A percentile compares a stretch with the other conserved stretches of the same genome.
Conservation (phyloP, 2,329 filamentous ascomycete species). For the Ascochyta pisi region DNA sequence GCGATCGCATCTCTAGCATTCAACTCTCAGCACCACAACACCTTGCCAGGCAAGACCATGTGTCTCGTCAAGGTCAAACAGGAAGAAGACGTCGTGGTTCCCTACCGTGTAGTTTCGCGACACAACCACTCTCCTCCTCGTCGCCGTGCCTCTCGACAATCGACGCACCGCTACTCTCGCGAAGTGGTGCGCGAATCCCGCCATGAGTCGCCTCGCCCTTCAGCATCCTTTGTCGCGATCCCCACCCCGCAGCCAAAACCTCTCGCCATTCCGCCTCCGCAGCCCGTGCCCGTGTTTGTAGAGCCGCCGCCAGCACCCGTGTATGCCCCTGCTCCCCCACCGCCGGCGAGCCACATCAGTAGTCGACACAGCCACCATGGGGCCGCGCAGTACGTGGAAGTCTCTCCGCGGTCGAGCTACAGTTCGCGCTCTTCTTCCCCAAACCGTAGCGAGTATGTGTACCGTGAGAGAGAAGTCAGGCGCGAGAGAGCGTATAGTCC, state of each 20-base stretch:
- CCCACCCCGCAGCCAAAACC: constrained; percentile 36
- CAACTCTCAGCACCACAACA: neutral
- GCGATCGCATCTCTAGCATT: constrained; percentile 35
- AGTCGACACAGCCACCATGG: constrained; percentile 28
- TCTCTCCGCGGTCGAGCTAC: constrained; percentile 48
- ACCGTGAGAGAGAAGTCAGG: constrained; percentile 54
- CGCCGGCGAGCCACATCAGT: constrained; percentile 12
- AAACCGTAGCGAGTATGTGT: constrained; percentile 49
- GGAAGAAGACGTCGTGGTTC: constrained; percentile 53
- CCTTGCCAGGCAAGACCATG: constrained; percentile 39
- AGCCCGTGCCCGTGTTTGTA: constrained; percentile 51
- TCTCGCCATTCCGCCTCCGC: constrained; percentile 48
- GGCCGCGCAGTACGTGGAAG: constrained; percentile 54
- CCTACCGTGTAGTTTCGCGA: constrained; percentile 45
- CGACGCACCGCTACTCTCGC: constrained; percentile 40
- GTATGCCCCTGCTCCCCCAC: constrained; percentile 23
- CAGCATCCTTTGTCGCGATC: constrained; percentile 40
- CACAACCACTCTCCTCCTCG: constrained; percentile 37
- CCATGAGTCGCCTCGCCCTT: constrained; percentile 31
- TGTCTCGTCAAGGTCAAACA: constrained; percentile 56
- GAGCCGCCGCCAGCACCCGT: constrained; percentile 41
- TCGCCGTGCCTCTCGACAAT: constrained; percentile 36
- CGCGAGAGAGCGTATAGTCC: constrained; percentile 49
- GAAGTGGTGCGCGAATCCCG: constrained; percentile 37
- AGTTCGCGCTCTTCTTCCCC: constrained; percentile 40